Conservation (phyloP, 2,329 filamentous ascomycete species). For the Chrysoporthe puriensis region DNA sequence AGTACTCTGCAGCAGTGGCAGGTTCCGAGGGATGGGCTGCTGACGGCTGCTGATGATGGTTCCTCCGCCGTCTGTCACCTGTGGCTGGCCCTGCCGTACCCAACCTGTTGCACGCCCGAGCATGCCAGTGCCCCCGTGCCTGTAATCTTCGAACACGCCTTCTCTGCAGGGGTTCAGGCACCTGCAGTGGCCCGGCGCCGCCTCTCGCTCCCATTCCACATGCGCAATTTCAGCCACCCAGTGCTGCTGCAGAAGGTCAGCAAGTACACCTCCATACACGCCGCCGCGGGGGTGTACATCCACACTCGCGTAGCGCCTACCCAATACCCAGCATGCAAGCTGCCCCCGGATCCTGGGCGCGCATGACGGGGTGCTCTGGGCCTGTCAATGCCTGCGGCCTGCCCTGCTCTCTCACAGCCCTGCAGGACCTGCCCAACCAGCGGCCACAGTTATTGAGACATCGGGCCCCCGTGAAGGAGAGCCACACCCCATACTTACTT, state of each 20-base stretch:
- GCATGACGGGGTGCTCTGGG: not conserved
- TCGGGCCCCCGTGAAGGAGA: too few species aligned
- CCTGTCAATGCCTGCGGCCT: not conserved
- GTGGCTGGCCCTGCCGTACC: not conserved
- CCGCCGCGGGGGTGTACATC: not conserved
- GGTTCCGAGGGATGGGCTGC: not conserved
- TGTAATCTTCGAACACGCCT: conserved; percentile 25
- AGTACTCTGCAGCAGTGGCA: not conserved
- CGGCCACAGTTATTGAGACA: too few species aligned
- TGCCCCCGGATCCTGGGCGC: not conserved
- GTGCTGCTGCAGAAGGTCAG: not conserved
- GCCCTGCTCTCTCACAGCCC: not conserved
- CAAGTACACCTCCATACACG: not conserved
- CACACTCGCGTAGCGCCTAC: not conserved
- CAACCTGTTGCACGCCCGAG: not conserved
- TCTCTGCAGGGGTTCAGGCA: conserved; percentile 9
- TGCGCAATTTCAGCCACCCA: conserved; percentile 3
- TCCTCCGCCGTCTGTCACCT: not conserved
- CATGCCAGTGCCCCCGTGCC: conserved; percentile 16
- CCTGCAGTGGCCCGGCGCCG: conserved; percentile 23
- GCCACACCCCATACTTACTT: too few species aligned
- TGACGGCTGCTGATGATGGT: not conserved
- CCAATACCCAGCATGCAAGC: not conserved
- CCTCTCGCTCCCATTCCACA: not conserved
- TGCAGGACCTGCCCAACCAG: not conserved